Evolutionary conservation across 2,329 filamentous ascomycete genomes (phyloP).

Genomic region (Pestalotiopsis sp.): DNA sequence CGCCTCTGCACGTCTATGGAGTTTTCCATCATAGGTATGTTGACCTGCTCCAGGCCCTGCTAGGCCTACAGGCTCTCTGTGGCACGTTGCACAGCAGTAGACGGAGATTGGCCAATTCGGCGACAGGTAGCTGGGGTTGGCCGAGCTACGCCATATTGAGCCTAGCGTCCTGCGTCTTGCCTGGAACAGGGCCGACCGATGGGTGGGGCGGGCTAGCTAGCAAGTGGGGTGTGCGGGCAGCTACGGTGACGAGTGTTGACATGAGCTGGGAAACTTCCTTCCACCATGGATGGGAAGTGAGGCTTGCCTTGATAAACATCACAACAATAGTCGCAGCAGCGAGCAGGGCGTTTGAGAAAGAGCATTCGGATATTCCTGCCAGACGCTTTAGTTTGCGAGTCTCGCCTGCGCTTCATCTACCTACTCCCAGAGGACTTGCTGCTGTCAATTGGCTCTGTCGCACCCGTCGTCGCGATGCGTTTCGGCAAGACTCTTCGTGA

Average conservation of each 20-base stretch:
- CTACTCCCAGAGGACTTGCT: not conserved
- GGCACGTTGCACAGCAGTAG: not conserved
- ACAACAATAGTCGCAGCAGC: not conserved
- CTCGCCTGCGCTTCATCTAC: not conserved
- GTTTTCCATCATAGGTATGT: not conserved
- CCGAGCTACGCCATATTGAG: not conserved
- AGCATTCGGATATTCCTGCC: not conserved
- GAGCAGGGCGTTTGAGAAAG: not conserved
- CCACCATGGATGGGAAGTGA: not conserved
- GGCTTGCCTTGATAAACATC: not conserved
- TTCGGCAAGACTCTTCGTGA: constrained; percentile 88
- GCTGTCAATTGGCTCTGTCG: not conserved
- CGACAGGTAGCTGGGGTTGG: not conserved
- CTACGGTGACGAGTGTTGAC: not conserved
- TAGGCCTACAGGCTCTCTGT: not conserved
- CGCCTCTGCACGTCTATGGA: not conserved
- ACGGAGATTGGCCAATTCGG: not conserved
- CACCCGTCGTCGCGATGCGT: constrained; percentile 63
- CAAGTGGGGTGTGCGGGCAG: not conserved
- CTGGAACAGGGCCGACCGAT: not conserved
- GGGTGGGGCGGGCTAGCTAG: not conserved
- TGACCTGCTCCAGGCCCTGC: not conserved
- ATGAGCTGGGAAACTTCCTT: not conserved
- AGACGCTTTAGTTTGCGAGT: not conserved
- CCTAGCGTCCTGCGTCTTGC: not conserved